phyloP scores from a whole-genome alignment of 2,329 filamentous ascomycete species.

The Zasmidium cellare region DNA sequence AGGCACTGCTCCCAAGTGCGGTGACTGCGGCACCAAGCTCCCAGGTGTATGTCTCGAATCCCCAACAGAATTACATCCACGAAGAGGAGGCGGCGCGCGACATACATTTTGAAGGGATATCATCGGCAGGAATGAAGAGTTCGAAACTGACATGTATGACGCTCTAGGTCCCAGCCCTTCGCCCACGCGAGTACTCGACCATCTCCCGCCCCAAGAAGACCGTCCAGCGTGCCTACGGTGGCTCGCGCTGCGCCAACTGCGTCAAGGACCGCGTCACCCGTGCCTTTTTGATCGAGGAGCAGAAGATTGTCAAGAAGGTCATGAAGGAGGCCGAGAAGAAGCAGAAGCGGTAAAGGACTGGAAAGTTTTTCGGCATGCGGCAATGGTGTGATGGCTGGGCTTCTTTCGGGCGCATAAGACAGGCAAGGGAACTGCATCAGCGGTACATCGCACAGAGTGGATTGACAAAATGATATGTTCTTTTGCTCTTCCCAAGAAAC shows the following conservation, averaged over 20 bases:
- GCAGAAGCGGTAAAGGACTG: slow-evolving; percentile 32
- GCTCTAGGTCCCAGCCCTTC: slow-evolving; percentile 83
- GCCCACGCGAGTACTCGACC: slow-evolving; percentile 94
- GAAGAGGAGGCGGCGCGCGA: neutral
- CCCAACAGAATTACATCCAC: neutral
- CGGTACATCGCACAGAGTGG: neutral
- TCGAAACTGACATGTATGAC: slow-evolving; percentile 17
- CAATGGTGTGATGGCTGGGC: slow-evolving; percentile 7
- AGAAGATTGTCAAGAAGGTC: slow-evolving; percentile 99
- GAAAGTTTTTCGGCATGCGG: neutral
- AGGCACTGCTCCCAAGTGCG: slow-evolving; percentile 96
- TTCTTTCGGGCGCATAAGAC: slow-evolving; percentile 4
- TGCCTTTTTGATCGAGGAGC: slow-evolving; percentile 99
- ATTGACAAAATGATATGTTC: neutral
- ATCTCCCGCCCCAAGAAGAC: slow-evolving; percentile 99
- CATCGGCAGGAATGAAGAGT: too few species aligned
- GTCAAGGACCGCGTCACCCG: slow-evolving; percentile 97
- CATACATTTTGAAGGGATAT: too few species aligned
- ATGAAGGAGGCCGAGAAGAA: slow-evolving; percentile 95
- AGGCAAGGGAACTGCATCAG: slow-evolving; percentile 6
- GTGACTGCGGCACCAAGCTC: slow-evolving; percentile 98
- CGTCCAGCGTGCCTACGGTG: slow-evolving; percentile 96
- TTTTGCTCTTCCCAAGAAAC: neutral
- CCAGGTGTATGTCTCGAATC: slow-evolving; percentile 78
- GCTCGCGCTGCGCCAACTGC: slow-evolving; percentile 97